Base-by-base conservation (phyloP, 1,284 basidiomycete genomes). In the Austropuccinia psidii region DNA sequence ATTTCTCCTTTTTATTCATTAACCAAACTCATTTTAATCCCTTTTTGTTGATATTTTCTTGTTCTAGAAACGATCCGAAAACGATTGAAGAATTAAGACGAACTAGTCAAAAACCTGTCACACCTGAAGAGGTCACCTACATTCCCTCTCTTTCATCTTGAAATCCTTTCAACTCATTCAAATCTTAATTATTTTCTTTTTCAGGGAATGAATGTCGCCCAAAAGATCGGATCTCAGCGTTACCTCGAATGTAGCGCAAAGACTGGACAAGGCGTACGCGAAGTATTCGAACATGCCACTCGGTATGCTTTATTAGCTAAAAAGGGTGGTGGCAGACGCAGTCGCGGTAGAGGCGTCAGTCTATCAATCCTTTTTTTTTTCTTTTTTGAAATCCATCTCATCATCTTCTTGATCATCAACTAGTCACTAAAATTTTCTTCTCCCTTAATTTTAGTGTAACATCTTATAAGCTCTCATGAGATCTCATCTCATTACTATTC, bases 171-270 rank as follows among this genome's bases (percentile, higher is more conserved):
- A 66, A 29, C 33, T 41, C 27, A 19, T 39, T 8, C 6, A 50
- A 6, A 50, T 19, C 41, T n/a, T n/a, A n/a, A 17, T 49, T 4
- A 1, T 49, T 49, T 33, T 64, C 54, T 76, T 49, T 75, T 74
- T 4, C 79, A 93, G 87, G 92, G 91, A 76, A 87, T 89, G 85
- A 89, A 90, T 4, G 89, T 93, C 60, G 88, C 90, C 7, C 88
- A 89, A 83, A 91, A 91, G 86, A 93, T 95, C 78, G 88, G 88
- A 37, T 92, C 92, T 8, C 88, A 87, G 81, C 87, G 88, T 79
- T 95, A 94, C 82, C 87, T 93, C 74, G 92, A 95, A 82, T 94
- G 92, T 82, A 90, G 89, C 74, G 91, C 91, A 81, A 90, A 90
- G 85, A 87, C 88, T 17, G 90, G 92, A 75, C 88, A 90, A 81